phyloP scores from a whole-genome alignment of 2,329 filamentous ascomycete species.

The Monilinia fructicola region DNA sequence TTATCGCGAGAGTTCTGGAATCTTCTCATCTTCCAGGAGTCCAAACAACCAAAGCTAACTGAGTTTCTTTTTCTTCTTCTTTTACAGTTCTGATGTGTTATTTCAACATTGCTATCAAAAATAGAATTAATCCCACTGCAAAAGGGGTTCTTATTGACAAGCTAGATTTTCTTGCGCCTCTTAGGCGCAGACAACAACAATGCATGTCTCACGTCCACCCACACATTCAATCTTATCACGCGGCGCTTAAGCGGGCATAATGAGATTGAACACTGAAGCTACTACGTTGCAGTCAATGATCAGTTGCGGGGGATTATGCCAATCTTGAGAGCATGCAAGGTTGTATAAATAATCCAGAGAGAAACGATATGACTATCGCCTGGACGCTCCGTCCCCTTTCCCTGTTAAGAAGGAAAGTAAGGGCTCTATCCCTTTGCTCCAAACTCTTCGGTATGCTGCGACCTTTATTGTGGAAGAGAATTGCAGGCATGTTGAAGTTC shows the following conservation, averaged over 20 bases:
- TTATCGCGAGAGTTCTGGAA: background rate
- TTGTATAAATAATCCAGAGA: background rate
- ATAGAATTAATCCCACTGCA: background rate
- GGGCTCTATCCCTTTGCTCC: background rate
- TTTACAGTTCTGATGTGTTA: background rate
- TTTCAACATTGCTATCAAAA: background rate
- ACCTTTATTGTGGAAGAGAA: background rate
- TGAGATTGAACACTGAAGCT: background rate
- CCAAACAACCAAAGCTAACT: background rate
- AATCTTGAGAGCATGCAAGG: background rate
- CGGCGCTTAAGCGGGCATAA: background rate
- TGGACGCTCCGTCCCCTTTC: background rate
- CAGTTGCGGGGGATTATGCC: too few relatives aligned
- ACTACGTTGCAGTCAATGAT: background rate
- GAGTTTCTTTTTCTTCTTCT: too few relatives aligned
- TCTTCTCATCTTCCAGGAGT: background rate
- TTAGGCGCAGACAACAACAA: background rate
- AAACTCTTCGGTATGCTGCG: background rate
- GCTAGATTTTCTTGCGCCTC: background rate
- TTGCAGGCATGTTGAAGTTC: background rate
- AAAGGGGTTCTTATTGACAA: background rate
- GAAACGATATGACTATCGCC: background rate
- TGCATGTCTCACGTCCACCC: background rate
- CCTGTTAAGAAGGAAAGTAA: background rate
- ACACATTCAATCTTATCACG: background rate